Evolutionary conservation across 257 asterid species (phyloP), one percentile per base, ranked within the genome.

Genomic region (Galeopsis tetrahit): DNA sequence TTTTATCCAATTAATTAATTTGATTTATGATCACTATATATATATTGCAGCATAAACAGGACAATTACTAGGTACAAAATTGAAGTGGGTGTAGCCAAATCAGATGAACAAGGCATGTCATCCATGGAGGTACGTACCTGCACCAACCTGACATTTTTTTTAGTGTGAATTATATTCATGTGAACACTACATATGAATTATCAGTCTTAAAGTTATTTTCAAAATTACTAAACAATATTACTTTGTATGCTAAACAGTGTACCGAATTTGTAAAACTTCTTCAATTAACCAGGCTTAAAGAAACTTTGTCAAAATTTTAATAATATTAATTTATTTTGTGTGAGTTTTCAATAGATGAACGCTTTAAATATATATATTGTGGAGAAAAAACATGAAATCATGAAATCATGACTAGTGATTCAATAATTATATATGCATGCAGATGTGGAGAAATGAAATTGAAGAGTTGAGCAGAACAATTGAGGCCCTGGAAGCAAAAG

Each of bases 371-470:
- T 1, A 15, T 14, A 44, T 44, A n/a, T n/a, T n/a, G 14, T 10
- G 51, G 44, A 39, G 44, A 39, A 39, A 39, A 42, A 42, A 11
- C 10, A 3, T 8, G 4, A 48, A 13, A 51, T n/a, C 10, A 3
- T 8, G 4, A 48, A 13, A 51, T n/a, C 6, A 3, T 13, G 35
- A 4, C 8, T 13, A 33, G 1, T 17, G 11, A 9, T 17, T 62
- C 4, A n/a, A 73, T 39, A 43, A 7, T 2, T 10, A 42, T 42
- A 31, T 8, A n/a, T 68, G 58, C 77, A n/a, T 68, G 58, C 77
- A 87, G 92, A 81, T 77, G 2, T 82, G 88, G 88, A 84, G 82
- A 73, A 84, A 80, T 65, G 85, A 81, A 71, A 81, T 84, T 42
- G 89, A 84, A 38, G 83, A 81, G 4, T 3, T 87, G 73, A 81